Conservation (phyloP, 2,329 filamentous ascomycete species). For the Rutstroemia sydowiana region DNA sequence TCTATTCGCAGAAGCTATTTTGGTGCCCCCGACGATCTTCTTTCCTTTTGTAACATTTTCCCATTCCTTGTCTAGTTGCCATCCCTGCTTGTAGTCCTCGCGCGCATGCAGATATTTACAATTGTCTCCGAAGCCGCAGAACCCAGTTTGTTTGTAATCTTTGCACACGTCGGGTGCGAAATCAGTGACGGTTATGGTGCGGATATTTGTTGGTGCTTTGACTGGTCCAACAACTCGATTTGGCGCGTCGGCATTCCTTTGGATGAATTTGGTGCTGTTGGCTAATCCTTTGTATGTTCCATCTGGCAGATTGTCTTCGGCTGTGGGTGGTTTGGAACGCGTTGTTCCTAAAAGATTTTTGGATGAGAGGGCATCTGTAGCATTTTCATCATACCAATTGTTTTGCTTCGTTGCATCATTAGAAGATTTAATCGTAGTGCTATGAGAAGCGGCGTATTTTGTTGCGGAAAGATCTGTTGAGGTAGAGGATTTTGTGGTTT, state of each 20-base stretch:
- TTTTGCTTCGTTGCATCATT: constrained; percentile 86
- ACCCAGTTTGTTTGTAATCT: constrained; percentile 78
- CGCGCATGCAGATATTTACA: constrained; percentile 77
- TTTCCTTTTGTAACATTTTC: constrained; percentile 72
- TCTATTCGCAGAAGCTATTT: constrained; percentile 28
- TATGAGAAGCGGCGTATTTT: constrained; percentile 54
- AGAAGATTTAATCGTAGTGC: constrained; percentile 52
- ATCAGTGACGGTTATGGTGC: constrained; percentile 84
- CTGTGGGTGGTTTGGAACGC: constrained; percentile 32
- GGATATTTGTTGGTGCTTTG: constrained; percentile 82
- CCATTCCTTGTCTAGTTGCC: constrained; percentile 94
- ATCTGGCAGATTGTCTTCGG: constrained; percentile 34
- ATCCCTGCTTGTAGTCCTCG: constrained; percentile 81
- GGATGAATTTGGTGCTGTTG: constrained; percentile 64
- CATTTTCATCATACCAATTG: constrained; percentile 83
- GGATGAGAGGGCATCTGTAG: constrained; percentile 29
- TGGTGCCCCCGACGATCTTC: constrained; percentile 52
- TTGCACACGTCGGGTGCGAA: constrained; percentile 93
- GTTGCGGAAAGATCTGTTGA: constrained; percentile 42
- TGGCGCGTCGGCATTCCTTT: constrained; percentile 71
- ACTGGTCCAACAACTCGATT: constrained; percentile 70
- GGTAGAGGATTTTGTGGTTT: constrained; percentile 34
- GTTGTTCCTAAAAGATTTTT: constrained; percentile 55
- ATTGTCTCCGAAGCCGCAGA: constrained; percentile 35
- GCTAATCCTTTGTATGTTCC: constrained; percentile 73